Base-by-base conservation (phyloP, 139 green algal species). In the Pleodorina starrii region DNA sequence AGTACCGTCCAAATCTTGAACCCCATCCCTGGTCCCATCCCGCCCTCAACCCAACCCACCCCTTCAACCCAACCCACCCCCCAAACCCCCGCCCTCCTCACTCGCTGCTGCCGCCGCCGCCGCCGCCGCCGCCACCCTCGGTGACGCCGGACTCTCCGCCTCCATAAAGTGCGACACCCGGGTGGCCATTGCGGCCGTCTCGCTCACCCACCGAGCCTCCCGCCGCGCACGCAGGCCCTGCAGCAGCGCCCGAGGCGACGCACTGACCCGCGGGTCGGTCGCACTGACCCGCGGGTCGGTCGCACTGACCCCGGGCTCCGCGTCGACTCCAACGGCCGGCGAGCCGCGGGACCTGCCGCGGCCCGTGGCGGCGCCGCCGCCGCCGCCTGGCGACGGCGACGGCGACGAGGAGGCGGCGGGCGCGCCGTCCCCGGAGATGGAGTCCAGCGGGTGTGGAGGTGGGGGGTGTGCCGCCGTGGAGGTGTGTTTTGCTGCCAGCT, bases 91-190 rank as follows among this genome's bases (percentile, higher is more conserved):
- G 23, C 57, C 23, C 36, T 29, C 14, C 36, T 23, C 68, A 44
- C 38, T 10, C 68, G 46, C 68, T 48, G n/a, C n/a, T n/a, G n/a
- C n/a, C n/a, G n/a, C 29, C 25, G 68, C 68, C 68, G 68, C 32
- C 19, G 63, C 63, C 35, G 32, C 68, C 68, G 36, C 36, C 16
- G 68, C 68, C n/a, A 76, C 68, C 68, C 68, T 17, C 35, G 68
- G 68, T 32, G 68, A 76, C 32, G 68, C 68, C 19, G 68, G 68
- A 32, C 68, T 76, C 32, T 76, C 68, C 68, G 25, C 35, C 68
- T 76, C 68, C 68, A 76, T 76, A 25, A 76, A 76, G 68, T 43
- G 35, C 35, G 68, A 46, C 68, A 76, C 68, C 68, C 68, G 35
- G 68, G 21, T 48, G 35, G 68, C 68, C 35, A 76, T 46, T 25